Percentiles rank a stretch among this genome's conserved stretches.
Conservation (phyloP, 768 basidiomycete genomes). For the Mycena rebaudengoi region DNA sequence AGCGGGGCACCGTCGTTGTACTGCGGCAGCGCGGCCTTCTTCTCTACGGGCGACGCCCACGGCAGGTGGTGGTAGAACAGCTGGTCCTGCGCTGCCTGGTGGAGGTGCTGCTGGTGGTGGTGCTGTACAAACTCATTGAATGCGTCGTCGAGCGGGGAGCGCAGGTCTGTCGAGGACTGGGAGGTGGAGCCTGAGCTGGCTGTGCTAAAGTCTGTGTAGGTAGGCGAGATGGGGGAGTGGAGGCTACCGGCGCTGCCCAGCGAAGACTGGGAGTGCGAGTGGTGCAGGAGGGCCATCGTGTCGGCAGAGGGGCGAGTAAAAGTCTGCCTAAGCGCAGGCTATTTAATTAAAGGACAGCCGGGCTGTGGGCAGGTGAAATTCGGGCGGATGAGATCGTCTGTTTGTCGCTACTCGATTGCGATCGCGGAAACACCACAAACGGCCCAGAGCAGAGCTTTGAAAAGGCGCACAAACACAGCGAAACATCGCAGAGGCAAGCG, state of each 20-base stretch:
- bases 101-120: neutral
- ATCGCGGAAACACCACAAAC: no score
- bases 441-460: no score
- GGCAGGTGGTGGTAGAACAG: neutral
- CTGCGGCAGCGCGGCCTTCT: neutral
- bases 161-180: neutral
- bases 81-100: neutral
- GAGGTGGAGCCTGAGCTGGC: constrained; percentile 16
- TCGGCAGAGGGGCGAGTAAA: no score
- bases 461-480: no score
- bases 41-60: neutral
- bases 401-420: no score
- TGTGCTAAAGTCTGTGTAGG: constrained; percentile 25
- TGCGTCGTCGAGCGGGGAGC: constrained; percentile 22
- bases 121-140: constrained; percentile 5
- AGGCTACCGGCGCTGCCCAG: neutral
- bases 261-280: neutral
- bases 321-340: no score
- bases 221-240: constrained; percentile 23
- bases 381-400: no score
- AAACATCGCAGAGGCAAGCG: no score
- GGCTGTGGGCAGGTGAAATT: no score
- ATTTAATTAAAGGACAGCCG: no score
- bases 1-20: constrained; percentile 5
- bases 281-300: neutral